These are phyloP conservation scores for Aspergillus unguis DNA, from an alignment of 2,329 filamentous ascomycete genomes.

Conservation along the genomic window DNA sequence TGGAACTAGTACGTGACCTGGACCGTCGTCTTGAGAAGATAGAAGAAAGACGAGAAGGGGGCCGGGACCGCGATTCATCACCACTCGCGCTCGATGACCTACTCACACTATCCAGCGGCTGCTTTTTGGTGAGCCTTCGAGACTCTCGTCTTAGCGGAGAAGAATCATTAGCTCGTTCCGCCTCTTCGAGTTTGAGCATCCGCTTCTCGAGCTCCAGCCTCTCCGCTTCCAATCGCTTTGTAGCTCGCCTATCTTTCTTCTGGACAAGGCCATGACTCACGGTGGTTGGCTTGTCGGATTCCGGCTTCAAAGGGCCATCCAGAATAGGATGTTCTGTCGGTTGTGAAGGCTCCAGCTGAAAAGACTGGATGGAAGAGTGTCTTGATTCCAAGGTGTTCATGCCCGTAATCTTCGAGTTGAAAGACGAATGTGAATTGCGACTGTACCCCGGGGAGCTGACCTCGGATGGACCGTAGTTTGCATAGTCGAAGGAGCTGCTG, in stretches of 20 bases:
- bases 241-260: constrained; percentile 31
- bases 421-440: background rate
- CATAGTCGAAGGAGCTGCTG: background rate
- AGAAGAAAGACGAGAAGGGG: constrained; percentile 24
- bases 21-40: constrained; percentile 30
- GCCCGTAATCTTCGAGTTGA: background rate
- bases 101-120: constrained; percentile 28
- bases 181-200: constrained; percentile 25
- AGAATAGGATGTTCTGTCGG: constrained; percentile 7
- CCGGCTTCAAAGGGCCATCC: constrained; percentile 6
- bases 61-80: constrained; percentile 25
- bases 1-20: constrained; percentile 27
- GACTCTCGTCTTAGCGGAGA: constrained; percentile 20
- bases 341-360: background rate
- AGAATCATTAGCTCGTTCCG: constrained; percentile 15
- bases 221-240: constrained; percentile 32
- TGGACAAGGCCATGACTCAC: constrained; percentile 18
- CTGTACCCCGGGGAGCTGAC: background rate
- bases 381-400: constrained; percentile 1
- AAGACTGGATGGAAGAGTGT: constrained; percentile 4
- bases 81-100: constrained; percentile 30
- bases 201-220: constrained; percentile 27
- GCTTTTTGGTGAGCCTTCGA: constrained; percentile 36
- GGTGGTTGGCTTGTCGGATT: constrained; percentile 19
- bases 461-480: background rate